These are phyloP conservation scores for Penicillium robsamsonii DNA, from an alignment of 495 filamentous ascomycete genomes.

Conservation along the genomic window DNA sequence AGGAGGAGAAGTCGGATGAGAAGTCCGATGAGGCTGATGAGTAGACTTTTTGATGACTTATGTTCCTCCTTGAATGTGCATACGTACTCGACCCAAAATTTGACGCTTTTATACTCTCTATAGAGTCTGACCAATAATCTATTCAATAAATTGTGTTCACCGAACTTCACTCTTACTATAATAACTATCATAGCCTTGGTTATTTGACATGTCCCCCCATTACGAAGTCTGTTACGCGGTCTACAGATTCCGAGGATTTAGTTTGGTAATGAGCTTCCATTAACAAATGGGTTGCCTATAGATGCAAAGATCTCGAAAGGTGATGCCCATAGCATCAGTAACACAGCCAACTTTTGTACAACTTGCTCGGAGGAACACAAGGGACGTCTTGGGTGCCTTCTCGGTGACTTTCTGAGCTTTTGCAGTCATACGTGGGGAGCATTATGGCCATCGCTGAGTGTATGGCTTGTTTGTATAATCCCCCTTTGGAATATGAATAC, in stretches of 20 bases:
- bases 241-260: neutral
- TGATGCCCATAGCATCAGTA: neutral
- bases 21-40: constrained; percentile 30
- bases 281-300: neutral
- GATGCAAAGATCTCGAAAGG: neutral
- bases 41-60: constrained; percentile 28
- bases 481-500: neutral
- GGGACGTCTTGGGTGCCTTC: neutral
- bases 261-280: neutral
- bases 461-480: neutral
- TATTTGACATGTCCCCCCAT: neutral
- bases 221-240: neutral
- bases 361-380: neutral
- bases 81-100: constrained; percentile 18
- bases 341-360: neutral
- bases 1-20: constrained; percentile 45
- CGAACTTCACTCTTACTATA: neutral
- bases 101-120: constrained; percentile 17
- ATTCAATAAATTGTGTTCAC: neutral
- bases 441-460: neutral
- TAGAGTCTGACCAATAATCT: constrained; percentile 4
- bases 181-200: neutral
- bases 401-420: neutral
- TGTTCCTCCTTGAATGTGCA: constrained; percentile 17
- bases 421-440: neutral